Conservation (phyloP, 78 protist genomes). For the Dictyostelium firmibasis region DNA sequence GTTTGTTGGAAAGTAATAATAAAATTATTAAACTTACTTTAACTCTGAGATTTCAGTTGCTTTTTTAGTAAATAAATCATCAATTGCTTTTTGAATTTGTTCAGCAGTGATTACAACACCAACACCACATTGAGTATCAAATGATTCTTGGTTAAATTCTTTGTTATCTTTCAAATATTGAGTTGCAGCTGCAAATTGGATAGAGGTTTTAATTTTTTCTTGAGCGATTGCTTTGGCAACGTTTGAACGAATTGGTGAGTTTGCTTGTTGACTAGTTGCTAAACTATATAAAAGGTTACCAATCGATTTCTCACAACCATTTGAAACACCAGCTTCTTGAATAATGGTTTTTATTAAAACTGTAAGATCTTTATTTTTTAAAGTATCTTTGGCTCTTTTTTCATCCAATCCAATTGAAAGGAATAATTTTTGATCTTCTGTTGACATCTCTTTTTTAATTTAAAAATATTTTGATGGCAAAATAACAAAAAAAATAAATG, state of each 20-base stretch:
- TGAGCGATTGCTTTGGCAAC: constrained; percentile 49
- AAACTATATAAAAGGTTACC: constrained; percentile 69
- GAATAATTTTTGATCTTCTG: constrained; percentile 52
- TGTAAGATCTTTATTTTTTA: constrained; percentile 50
- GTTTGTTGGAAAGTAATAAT: too few species aligned
- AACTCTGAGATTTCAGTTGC: constrained; percentile 30
- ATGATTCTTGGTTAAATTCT: constrained; percentile 11
- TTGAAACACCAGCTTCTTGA: constrained; percentile 16
- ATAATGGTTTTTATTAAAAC: constrained; percentile 28
- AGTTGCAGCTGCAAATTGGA: constrained; percentile 38
- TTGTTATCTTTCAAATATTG: constrained; percentile 19
- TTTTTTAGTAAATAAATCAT: constrained; percentile 23
- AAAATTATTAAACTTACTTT: neutral
- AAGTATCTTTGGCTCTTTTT: constrained; percentile 68
- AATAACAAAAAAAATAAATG: too few species aligned
- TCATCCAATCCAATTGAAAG: constrained; percentile 65
- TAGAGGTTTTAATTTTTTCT: constrained; percentile 18
- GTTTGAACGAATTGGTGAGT: constrained; percentile 54
- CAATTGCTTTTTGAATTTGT: constrained; percentile 50
- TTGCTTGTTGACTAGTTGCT: constrained; percentile 21
- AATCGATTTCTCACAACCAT: constrained; percentile 55
- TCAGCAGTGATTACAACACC: constrained; percentile 56
- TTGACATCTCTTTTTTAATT: constrained; percentile 35
- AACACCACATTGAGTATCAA: constrained; percentile 70
- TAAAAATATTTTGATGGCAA: too few species aligned